Base-by-base conservation (phyloP, 2,329 filamentous ascomycete species). In the Aspergillus neoniger region DNA sequence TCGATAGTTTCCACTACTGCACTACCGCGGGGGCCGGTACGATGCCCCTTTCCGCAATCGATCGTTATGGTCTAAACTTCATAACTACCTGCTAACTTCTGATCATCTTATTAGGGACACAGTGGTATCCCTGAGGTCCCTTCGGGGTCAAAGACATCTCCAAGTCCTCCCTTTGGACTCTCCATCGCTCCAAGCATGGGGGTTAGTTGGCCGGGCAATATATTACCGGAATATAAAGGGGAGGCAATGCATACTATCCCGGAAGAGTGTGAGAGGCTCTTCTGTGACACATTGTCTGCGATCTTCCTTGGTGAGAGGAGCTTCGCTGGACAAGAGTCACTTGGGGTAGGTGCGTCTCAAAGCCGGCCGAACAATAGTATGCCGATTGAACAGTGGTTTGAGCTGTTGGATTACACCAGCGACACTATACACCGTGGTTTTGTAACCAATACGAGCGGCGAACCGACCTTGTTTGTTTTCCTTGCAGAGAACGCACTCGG, bases 191-290 rank as follows among this genome's bases (percentile, higher is more conserved):
- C 85, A 76, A 86, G 88, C 81, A 70, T 73, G 62, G 84, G 89
- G 81, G 84, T 88, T 77, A 68, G 61, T 65, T 72, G 65, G 68
- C 63, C 74, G 59, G 70, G 68, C 54, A 70, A 67, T 41, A 68
- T 65, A 63, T 67, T 68, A 66, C 67, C 68, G 74, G 79, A 79
- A 77, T 76, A 78, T 72, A 81, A 79, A 89, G 90, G 90, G 91
- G 92, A 92, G 92, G 92, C 92, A 89, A 88, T 91, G 90, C 88
- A 91, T 82, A 88, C 89, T 83, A 96, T 96, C 86, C 92, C 90
- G 91, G 92, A 90, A 92, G 92, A 96, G 91, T 96, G 93, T 96
- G 93, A 96, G 92, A 97, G 93, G 86, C 94, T 96, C 89, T 96
- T 96, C 87, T 96, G 93, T 83, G 92, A 94, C 89, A 89, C 88